Evolutionary conservation across 2,329 filamentous ascomycete species (phyloP).

Genomic region (Aspergillus thermomutatus): DNA sequence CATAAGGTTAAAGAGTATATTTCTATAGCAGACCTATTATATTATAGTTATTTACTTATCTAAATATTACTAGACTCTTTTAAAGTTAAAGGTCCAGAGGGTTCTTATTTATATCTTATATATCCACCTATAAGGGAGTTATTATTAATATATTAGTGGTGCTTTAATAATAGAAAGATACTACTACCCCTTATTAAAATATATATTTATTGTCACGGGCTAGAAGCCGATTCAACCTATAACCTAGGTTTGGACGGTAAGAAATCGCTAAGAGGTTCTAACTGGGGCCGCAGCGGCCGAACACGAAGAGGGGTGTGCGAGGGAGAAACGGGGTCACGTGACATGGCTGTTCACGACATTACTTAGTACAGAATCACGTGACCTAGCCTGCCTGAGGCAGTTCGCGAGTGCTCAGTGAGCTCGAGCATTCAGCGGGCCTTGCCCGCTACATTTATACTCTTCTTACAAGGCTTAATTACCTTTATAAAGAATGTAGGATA

Average conservation of each 20-base stretch:
- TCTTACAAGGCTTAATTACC: constrained; percentile 42
- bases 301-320: no score
- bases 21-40: constrained; percentile 26
- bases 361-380: no score
- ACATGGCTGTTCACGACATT: no score
- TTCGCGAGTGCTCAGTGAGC: no score
- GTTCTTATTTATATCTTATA: constrained; percentile 36
- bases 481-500: constrained; percentile 40
- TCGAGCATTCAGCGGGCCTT: no score
- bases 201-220: constrained; percentile 34
- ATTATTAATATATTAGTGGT: constrained; percentile 33
- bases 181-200: constrained; percentile 34
- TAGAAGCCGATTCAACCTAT: no score
- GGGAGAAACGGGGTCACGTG: no score
- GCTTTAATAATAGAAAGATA: constrained; percentile 29
- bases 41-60: constrained; percentile 33
- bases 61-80: constrained; percentile 36
- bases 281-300: no score
- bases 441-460: constrained; percentile 38
- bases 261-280: no score
- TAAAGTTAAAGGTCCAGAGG: constrained; percentile 26
- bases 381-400: no score
- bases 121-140: constrained; percentile 40
- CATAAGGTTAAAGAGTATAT: constrained; percentile 34
- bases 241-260: no score